These are phyloP conservation scores for Penicillium waksmanii DNA, from an alignment of 495 filamentous ascomycete genomes.

Conservation along the genomic window DNA sequence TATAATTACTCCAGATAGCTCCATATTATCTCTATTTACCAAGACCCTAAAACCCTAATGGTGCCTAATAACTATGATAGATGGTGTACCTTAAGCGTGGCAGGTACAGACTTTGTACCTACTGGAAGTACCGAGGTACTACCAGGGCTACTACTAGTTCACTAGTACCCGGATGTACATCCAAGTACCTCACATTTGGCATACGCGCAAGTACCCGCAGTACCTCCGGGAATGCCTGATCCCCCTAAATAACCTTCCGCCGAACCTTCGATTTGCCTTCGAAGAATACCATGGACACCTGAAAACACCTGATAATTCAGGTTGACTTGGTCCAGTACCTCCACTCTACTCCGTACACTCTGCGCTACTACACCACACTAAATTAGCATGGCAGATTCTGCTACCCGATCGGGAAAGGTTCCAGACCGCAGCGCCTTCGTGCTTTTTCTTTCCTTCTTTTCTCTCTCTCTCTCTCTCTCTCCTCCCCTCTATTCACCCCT, in stretches of 20 bases:
- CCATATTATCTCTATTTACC: too few relatives aligned
- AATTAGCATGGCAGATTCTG: slow-evolving; percentile 24
- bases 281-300: neutral
- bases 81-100: too few relatives aligned
- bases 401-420: slow-evolving; percentile 32
- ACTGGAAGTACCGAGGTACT: neutral
- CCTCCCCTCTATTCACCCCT: neutral
- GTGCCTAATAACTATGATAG: neutral
- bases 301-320: neutral
- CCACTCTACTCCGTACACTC: too few relatives aligned
- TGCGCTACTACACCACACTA: too few relatives aligned
- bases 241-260: slow-evolving; percentile 18
- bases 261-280: slow-evolving; percentile 24
- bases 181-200: neutral
- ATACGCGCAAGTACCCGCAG: neutral
- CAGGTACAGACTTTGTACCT: neutral
- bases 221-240: neutral
- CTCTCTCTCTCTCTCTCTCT: slow-evolving; percentile 1
- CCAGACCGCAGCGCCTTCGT: slow-evolving; percentile 18
- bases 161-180: neutral
- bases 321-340: too few relatives aligned
- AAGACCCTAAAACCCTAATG: too few relatives aligned
- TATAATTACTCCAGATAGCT: too few relatives aligned
- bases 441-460: slow-evolving; percentile 15
- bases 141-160: neutral